Base-by-base conservation (phyloP, 1,284 basidiomycete genomes). In the Earliella scabrosa region DNA sequence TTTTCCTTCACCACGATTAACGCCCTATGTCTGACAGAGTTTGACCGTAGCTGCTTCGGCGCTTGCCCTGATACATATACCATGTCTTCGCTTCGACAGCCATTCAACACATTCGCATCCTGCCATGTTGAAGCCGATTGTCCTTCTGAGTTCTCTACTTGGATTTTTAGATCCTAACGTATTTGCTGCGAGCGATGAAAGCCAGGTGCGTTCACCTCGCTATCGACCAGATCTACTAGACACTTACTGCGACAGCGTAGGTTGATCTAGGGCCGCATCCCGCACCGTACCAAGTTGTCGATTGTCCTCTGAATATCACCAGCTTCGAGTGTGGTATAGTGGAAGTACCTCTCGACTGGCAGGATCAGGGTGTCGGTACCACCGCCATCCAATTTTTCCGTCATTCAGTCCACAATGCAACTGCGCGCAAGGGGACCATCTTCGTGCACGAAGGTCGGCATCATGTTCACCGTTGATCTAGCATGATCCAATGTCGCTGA, bases 1-100 rank as follows among this genome's bases (percentile, higher is more conserved):
- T n/a, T n/a, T n/a, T n/a, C n/a, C n/a, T n/a, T n/a, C n/a, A 7
- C 3, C 34, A 31, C 50, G 50, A n/a, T n/a, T n/a, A n/a, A n/a
- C n/a, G n/a, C n/a, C 29, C 29, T 7, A 31, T 3, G 86, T 87
- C 39, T 73, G 32, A 27, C 50, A 31, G 29, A 31, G 29, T 31
- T 31, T 31, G 29, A 31, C 29, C 7, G 29, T 13, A 13, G 13
- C 29, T 13, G 29, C 29, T 31, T 31, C 7, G 29, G 29, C 7
- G 29, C 13, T 7, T 31, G 29, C 13, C 29, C 29, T 31, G 7
- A 31, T 31, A 31, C 13, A 31, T 31, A 7, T 31, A 13, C 29
- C 29, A 7, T 31, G 29, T 7, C 29, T 13, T 31, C 29, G 29
- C 6, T 13, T 6, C 29, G 29, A 31, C n/a, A n/a, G n/a, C n/a